Conservation (phyloP, 2,329 filamentous ascomycete species). For the Aphanocladium album region DNA sequence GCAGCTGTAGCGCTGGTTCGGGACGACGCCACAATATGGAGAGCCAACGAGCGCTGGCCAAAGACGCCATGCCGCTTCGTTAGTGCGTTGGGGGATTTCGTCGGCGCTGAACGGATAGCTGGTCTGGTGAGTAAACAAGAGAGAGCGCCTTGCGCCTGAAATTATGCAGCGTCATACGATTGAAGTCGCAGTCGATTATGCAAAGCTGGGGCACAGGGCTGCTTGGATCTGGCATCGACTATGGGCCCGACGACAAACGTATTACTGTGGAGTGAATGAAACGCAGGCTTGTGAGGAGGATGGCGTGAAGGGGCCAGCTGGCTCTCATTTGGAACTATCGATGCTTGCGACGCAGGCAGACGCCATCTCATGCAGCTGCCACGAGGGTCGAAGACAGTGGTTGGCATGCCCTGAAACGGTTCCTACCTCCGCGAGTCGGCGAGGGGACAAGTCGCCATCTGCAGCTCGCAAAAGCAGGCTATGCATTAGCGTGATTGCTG, state of each 20-base stretch:
- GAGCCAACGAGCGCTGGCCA: conserved; percentile 2
- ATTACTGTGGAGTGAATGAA: not conserved
- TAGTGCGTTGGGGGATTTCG: not conserved
- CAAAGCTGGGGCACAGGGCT: not conserved
- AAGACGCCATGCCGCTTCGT: conserved; percentile 5
- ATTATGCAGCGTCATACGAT: not conserved
- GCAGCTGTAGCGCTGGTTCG: not conserved
- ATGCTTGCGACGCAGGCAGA: not conserved
- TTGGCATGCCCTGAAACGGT: conserved; percentile 3
- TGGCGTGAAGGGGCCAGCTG: not conserved
- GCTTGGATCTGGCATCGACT: not conserved
- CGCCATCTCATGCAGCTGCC: conserved; percentile 3
- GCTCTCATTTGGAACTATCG: not conserved
- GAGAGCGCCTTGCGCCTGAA: not conserved
- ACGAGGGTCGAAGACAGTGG: not conserved
- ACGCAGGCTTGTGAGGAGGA: not conserved
- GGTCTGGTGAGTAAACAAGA: not conserved
- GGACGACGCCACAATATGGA: not conserved
- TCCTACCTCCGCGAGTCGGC: not conserved
- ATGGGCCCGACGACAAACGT: not conserved
- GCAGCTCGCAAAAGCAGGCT: not conserved
- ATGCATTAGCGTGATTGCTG: not conserved
- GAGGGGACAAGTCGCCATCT: not conserved
- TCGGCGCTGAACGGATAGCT: not conserved
- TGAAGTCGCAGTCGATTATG: not conserved